A percentile compares a stretch with the other conserved stretches of the same genome.
Conservation (phyloP, 345 rosid species). For the Syzygium aromaticum region DNA sequence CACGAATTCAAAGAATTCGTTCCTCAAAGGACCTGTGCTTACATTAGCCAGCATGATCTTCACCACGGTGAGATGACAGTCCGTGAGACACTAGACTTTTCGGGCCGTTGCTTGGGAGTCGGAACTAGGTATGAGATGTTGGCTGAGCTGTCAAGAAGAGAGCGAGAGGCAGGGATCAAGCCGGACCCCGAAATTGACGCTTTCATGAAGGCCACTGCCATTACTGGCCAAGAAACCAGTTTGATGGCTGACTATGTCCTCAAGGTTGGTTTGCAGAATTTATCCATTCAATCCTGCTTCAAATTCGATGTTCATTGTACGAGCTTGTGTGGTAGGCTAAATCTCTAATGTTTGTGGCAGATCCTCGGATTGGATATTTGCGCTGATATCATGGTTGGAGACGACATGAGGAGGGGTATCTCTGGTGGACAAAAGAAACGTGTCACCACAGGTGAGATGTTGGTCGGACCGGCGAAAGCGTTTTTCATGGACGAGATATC, state of each 20-base stretch:
- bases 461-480: constrained; percentile 33
- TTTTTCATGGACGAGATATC: constrained; percentile 53
- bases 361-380: constrained; percentile 31
- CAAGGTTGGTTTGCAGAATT: constrained; percentile 17
- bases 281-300: background rate
- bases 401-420: constrained; percentile 43
- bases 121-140: constrained; percentile 27
- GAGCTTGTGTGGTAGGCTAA: background rate
- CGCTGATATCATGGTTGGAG: constrained; percentile 33
- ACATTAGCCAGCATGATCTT: constrained; percentile 32
- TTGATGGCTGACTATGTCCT: constrained; percentile 24
- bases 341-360: constrained; percentile 1
- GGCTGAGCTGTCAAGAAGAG: constrained; percentile 27
- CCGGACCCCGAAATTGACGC: constrained; percentile 31
- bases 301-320: background rate
- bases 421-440: constrained; percentile 44
- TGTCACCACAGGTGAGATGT: constrained; percentile 37
- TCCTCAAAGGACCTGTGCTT: constrained; percentile 38
- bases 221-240: constrained; percentile 22
- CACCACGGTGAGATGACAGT: constrained; percentile 39
- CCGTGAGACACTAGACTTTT: constrained; percentile 38
- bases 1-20: constrained; percentile 31
- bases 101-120: constrained; percentile 33
- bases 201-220: constrained; percentile 26
- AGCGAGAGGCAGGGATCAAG: constrained; percentile 25